Conservation (phyloP, 768 basidiomycete species). For the Mycena leptocephala region DNA sequence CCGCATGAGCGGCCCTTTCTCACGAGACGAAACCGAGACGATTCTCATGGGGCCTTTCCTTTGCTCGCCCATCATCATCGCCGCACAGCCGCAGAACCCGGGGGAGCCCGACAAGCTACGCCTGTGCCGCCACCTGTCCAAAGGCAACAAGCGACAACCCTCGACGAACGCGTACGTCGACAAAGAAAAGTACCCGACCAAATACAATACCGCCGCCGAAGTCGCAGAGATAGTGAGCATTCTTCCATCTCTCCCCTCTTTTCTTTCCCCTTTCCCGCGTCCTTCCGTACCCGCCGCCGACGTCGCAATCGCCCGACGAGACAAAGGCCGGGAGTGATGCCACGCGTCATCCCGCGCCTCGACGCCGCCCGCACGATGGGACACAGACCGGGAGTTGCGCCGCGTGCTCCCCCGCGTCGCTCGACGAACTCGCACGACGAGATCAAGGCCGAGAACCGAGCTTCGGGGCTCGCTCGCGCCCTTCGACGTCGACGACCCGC, state of each 20-base stretch:
- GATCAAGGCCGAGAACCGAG: too few relatives aligned
- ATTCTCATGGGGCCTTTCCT: constrained; percentile 35
- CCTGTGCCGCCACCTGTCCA: constrained; percentile 38
- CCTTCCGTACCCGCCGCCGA: too few relatives aligned
- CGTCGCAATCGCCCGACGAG: too few relatives aligned
- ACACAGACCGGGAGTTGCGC: too few relatives aligned
- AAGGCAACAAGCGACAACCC: constrained; percentile 1
- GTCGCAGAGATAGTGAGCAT: constrained; percentile 34
- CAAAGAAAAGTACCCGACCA: constrained; percentile 35
- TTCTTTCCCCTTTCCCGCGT: neutral
- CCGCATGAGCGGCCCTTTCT: constrained; percentile 37
- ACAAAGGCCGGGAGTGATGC: too few relatives aligned
- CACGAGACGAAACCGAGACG: constrained; percentile 15
- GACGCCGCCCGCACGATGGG: too few relatives aligned
- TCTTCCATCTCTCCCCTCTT: neutral
- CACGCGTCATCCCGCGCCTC: too few relatives aligned
- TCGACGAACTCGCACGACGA: too few relatives aligned
- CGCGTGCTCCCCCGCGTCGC: too few relatives aligned
- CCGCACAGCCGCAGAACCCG: constrained; percentile 24
- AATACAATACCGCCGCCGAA: constrained; percentile 21
- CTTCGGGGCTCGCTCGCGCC: too few relatives aligned
- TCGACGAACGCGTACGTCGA: constrained; percentile 33
- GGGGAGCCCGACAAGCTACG: constrained; percentile 33
- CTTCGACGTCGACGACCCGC: too few relatives aligned
- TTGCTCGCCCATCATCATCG: constrained; percentile 39